Evolutionary conservation across 1,284 basidiomycete genomes (phyloP), one percentile per base, ranked within the genome.

Genomic region (Fomitiporia mediterranea): DNA sequence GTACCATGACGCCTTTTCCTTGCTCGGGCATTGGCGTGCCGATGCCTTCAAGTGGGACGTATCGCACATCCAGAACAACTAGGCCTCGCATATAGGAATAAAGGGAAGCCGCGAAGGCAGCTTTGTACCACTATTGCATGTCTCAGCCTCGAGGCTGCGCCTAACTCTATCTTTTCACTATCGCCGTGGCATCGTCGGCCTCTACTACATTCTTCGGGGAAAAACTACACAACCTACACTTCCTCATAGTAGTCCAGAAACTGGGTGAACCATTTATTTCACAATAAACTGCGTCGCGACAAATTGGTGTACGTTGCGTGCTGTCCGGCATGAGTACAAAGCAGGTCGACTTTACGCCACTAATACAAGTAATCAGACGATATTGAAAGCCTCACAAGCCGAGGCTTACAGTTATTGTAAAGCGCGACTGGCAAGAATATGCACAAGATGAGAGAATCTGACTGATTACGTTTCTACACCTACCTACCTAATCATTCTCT

Each of bases 1-100:
- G 82, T 30, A 89, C 74, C 17, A 84, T 88, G 37, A 94, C 90
- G 69, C 94, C 84, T 61, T 91, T 78, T 44, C 77, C 72, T 25
- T 88, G 73, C 51, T 80, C 80, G 55, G 73, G 68, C 25, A 66
- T 65, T 3, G 74, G 71, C 57, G 74, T 75, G 51, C 76, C 76
- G 61, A 81, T 77, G 48, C 74, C 74, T 60, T 81, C 78, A 30
- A 70, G 67, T 43, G 77, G 73, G 40, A 86, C 84, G 68, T 93
- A 94, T 37, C 71, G 76, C 2, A 89, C 91, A 56, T 84, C 80
- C 39, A 84, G 66, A 60, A 94, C 81, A 51, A 94, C 77, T 39
- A 94, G 74, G 51, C 90, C 88, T 87, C 61, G 25, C 25, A 13
- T 23, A 42, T 11, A 9, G 9, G 11, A 19, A n/a, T 21, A 50